Evolutionary conservation across 441 rosid species (phyloP).

Genomic region (Croton laevigatus): DNA sequence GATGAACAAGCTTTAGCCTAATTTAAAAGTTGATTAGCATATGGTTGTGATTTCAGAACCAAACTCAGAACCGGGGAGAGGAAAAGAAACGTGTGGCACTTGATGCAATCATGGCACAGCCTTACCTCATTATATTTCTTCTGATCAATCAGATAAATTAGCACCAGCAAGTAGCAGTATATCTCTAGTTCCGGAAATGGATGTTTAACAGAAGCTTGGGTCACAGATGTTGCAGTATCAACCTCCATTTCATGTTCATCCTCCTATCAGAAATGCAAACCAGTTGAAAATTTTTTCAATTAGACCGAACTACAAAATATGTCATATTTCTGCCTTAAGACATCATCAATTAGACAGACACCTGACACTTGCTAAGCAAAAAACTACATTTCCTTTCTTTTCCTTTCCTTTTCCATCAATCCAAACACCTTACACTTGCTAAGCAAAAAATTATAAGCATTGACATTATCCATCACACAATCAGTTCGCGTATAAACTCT

Average conservation of each 20-base stretch:
- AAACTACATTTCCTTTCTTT: no score
- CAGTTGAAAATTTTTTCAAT: neutral
- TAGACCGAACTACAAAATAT: neutral
- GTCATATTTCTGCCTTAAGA: neutral
- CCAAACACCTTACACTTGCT: neutral
- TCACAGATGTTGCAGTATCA: conserved; percentile 49
- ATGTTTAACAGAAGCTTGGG: conserved; percentile 46
- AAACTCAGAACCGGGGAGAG: neutral
- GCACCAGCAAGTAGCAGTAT: conserved; percentile 59
- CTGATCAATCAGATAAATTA: conserved; percentile 66
- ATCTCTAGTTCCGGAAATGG: conserved; percentile 61
- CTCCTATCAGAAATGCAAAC: conserved; percentile 36
- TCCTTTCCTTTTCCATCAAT: no score
- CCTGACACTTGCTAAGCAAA: neutral
- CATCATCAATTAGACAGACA: no score
- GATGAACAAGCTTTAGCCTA: conserved; percentile 75
- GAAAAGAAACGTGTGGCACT: neutral
- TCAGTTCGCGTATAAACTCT: neutral
- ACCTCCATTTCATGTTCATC: conserved; percentile 76
- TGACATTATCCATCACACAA: neutral
- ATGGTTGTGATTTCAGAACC: neutral
- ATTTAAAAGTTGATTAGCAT: neutral
- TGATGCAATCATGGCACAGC: neutral
- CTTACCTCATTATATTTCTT: conserved; percentile 60
- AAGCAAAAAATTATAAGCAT: neutral